Evolutionary conservation across 2,329 filamentous ascomycete genomes (phyloP).

Genomic region (Tolypocladium pustulatum): DNA sequence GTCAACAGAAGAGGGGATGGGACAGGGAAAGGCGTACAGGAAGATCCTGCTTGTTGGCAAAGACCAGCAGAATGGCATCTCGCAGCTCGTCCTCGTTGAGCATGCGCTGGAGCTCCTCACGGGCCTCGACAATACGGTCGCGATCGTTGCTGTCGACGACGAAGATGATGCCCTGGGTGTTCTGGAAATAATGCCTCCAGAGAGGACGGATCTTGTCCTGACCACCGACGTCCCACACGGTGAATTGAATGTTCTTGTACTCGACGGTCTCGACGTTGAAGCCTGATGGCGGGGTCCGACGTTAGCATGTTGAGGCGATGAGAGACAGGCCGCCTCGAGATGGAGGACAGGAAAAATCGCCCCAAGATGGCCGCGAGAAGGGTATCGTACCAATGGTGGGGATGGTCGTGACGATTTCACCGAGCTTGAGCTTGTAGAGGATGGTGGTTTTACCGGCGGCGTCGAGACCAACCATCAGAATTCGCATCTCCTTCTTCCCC

Average conservation of each 20-base stretch:
- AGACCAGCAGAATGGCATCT: slow-evolving; percentile 92
- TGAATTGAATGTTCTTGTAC: slow-evolving; percentile 99
- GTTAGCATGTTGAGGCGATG: not conserved
- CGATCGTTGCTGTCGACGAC: slow-evolving; percentile 99
- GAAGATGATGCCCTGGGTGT: slow-evolving; percentile 99
- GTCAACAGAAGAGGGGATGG: not conserved
- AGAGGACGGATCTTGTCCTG: slow-evolving; percentile 99
- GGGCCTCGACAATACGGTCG: slow-evolving; percentile 93
- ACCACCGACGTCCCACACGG: slow-evolving; percentile 99
- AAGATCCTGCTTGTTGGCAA: slow-evolving; percentile 99
- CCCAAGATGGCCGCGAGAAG: not conserved
- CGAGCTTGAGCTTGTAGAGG: slow-evolving; percentile 99
- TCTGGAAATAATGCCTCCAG: slow-evolving; percentile 99
- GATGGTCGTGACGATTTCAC: slow-evolving; percentile 98
- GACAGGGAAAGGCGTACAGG: slow-evolving; percentile 53
- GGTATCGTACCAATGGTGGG: slow-evolving; percentile 77
- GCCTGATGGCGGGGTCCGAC: slow-evolving; percentile 37
- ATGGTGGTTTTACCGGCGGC: slow-evolving; percentile 99
- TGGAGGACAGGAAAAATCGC: not conserved
- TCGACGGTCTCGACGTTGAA: slow-evolving; percentile 99
- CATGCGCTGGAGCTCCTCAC: slow-evolving; percentile 95
- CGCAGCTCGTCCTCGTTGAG: slow-evolving; percentile 98
- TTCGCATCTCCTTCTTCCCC: slow-evolving; percentile 99
- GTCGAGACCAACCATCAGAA: slow-evolving; percentile 99
- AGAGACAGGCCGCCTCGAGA: not conserved